Evolutionary conservation across 2,329 filamentous ascomycete genomes (phyloP).

Genomic region (Chalaropsis ovoidea): DNA sequence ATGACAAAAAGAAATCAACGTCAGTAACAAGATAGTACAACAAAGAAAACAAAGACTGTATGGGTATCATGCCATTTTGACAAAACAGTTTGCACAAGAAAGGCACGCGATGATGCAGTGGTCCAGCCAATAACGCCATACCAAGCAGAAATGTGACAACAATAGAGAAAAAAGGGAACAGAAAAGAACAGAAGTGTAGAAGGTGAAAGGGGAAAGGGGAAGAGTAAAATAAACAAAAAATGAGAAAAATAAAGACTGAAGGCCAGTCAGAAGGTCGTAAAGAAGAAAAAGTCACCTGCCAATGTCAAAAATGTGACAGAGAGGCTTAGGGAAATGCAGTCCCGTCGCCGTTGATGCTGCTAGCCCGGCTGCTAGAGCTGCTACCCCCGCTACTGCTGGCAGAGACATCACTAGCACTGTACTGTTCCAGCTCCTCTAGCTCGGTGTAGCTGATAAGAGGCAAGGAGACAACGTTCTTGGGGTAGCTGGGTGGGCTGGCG

Average conservation of each 20-base stretch:
- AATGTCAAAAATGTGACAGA: not conserved
- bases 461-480: constrained; percentile 23
- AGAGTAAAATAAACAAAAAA: not conserved
- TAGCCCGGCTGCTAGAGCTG: constrained; percentile 20
- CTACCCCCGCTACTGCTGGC: not conserved
- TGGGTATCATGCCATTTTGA: constrained; percentile 16
- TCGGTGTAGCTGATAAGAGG: constrained; percentile 23
- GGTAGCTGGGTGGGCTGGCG: constrained; percentile 67
- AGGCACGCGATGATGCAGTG: constrained; percentile 11
- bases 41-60: constrained; percentile 5
- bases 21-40: not conserved
- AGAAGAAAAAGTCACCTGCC: not conserved
- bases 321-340: not conserved
- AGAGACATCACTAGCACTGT: constrained; percentile 11
- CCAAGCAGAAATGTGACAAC: not conserved
- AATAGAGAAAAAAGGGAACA: not conserved
- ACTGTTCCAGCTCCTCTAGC: constrained; percentile 19
- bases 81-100: constrained; percentile 4
- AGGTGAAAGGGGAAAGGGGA: too few species aligned
- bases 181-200: not conserved
- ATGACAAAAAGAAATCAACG: not conserved
- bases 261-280: not conserved
- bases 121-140: constrained; percentile 18
- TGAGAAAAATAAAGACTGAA: not conserved
- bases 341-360: constrained; percentile 22